Evolutionary conservation across 1,139 yeast species (phyloP).

Genomic region (Sugiyamaella xylanicola): DNA sequence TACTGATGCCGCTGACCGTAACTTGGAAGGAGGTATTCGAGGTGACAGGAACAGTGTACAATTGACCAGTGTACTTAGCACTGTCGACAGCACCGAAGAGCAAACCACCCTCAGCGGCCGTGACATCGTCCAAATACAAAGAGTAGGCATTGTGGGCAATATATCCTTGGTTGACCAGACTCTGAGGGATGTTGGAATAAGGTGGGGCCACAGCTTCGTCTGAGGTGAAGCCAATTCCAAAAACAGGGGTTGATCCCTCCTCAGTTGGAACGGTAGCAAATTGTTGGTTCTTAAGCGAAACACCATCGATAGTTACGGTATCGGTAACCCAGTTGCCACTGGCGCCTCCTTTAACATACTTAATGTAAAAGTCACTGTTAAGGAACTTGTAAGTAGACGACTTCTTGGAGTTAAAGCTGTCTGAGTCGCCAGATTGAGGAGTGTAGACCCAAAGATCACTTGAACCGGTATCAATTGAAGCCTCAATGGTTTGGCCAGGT

Average conservation of each 20-base stretch:
- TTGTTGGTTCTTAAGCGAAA: conserved; percentile 22
- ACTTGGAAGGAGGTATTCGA: conserved; percentile 17
- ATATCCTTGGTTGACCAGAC: conserved; percentile 50
- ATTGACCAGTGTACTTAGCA: conserved; percentile 52
- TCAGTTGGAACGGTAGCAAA: conserved; percentile 39
- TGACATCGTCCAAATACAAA: conserved; percentile 50
- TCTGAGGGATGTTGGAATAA: conserved; percentile 49
- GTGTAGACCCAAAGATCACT: conserved; percentile 66
- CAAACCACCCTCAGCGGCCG: conserved; percentile 49
- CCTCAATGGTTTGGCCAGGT: conserved; percentile 52
- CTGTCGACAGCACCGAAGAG: conserved; percentile 63
- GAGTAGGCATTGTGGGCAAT: conserved; percentile 54
- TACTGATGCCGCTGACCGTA: conserved; percentile 15
- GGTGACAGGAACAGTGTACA: conserved; percentile 38
- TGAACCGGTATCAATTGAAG: conserved; percentile 67
- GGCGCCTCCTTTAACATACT: conserved; percentile 65
- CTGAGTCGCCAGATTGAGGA: conserved; percentile 46
- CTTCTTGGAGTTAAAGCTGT: conserved; percentile 28
- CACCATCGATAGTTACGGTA: conserved; percentile 45
- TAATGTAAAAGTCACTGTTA: conserved; percentile 45
- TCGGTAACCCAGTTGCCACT: conserved; percentile 66
- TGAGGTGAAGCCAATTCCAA: conserved; percentile 44
- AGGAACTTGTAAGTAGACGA: conserved; percentile 16
- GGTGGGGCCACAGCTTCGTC: conserved; percentile 35
- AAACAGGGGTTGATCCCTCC: conserved; percentile 39